Evolutionary conservation across 192 early-diverging fungal species (phyloP).

Genomic region (Entomortierella beljakovae): DNA sequence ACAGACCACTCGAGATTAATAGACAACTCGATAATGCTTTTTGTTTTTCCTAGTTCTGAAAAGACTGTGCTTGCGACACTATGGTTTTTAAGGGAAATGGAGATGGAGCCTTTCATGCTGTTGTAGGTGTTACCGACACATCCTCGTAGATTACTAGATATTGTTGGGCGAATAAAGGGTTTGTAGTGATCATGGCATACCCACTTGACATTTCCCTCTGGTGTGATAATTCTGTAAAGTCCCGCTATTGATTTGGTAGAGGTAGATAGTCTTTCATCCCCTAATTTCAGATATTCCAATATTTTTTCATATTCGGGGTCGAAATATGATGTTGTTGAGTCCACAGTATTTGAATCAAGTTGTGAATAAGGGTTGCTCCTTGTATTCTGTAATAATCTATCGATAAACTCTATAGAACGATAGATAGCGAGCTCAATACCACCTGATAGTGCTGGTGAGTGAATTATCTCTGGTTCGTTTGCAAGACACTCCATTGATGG

Average conservation of each 20-base stretch:
- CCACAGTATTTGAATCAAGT: background rate
- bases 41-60: background rate
- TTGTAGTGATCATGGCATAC: background rate
- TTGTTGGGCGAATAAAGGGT: background rate
- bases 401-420: constrained; percentile 2
- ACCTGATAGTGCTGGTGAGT: background rate
- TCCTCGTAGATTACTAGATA: background rate
- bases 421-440: constrained; percentile 4
- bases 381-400: background rate
- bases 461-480: background rate
- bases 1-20: background rate
- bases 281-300: background rate
- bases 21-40: background rate
- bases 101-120: background rate
- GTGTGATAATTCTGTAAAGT: background rate
- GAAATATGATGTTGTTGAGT: too few species aligned
- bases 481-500: background rate
- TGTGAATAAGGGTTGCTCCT: background rate
- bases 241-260: background rate
- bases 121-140: background rate
- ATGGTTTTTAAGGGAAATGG: background rate
- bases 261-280: background rate
- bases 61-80: background rate
- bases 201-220: background rate
- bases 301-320: background rate